Evolutionary conservation across 148 eudicot species (phyloP).

Genomic region (Nepenthes gracilis): DNA sequence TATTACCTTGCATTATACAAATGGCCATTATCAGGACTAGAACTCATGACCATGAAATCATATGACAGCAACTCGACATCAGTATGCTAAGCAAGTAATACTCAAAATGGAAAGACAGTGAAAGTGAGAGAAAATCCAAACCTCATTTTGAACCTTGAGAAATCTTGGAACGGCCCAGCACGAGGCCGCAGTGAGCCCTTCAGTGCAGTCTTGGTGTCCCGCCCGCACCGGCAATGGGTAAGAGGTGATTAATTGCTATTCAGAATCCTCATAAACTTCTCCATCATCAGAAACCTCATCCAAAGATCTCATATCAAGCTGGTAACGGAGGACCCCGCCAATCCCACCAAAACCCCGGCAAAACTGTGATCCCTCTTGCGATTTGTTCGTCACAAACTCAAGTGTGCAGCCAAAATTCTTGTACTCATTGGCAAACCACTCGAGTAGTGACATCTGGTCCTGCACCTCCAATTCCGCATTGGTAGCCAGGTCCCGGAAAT

Average conservation of each 20-base stretch:
- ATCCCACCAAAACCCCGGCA: constrained; percentile 17
- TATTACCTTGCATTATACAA: too few species aligned
- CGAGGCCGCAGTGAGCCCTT: neutral
- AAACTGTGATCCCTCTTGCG: constrained; percentile 17
- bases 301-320: constrained; percentile 13
- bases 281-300: constrained; percentile 10
- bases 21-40: too few species aligned
- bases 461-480: constrained; percentile 12
- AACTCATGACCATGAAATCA: too few species aligned
- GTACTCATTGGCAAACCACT: constrained; percentile 14
- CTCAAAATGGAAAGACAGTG: too few species aligned
- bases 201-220: neutral
- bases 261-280: constrained; percentile 10
- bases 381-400: constrained; percentile 15
- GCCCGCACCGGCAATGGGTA: neutral
- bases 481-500: constrained; percentile 9
- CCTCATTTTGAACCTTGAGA: too few species aligned
- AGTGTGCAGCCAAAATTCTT: constrained; percentile 15
- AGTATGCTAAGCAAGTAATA: too few species aligned
- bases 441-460: constrained; percentile 9
- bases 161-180: too few species aligned
- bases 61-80: too few species aligned
- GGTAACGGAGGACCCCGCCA: constrained; percentile 17
- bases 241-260: constrained; percentile 5
- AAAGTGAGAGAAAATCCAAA: too few species aligned